phyloP scores from a whole-genome alignment of 2,329 filamentous ascomycete genomes.

The Hypoxylon sp. region DNA sequence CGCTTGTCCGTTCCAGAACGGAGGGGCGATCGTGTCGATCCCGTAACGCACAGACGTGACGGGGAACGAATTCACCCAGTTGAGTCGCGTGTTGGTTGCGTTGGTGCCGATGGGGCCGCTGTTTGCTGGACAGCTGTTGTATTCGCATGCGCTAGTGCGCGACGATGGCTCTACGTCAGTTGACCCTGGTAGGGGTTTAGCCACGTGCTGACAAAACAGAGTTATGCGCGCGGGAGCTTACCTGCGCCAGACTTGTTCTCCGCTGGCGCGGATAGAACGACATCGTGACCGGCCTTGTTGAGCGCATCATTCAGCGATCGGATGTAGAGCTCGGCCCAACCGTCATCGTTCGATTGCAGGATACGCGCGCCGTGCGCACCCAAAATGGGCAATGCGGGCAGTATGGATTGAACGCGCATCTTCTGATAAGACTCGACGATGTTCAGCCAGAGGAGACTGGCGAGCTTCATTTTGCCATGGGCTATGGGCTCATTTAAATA shows the following conservation, averaged over 20 bases:
- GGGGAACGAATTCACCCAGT: slow-evolving; percentile 81
- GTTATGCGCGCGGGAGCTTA: slow-evolving; percentile 52
- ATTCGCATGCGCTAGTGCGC: slow-evolving; percentile 70
- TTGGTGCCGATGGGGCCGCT: slow-evolving; percentile 72
- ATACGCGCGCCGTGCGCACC: slow-evolving; percentile 63
- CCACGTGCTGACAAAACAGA: background rate
- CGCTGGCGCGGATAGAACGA: slow-evolving; percentile 76
- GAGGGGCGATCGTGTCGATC: slow-evolving; percentile 68
- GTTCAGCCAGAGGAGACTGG: slow-evolving; percentile 11
- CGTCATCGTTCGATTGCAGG: slow-evolving; percentile 79
- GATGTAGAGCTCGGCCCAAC: slow-evolving; percentile 79
- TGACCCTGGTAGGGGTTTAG: slow-evolving; percentile 63
- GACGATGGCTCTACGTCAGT: slow-evolving; percentile 63
- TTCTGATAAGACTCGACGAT: slow-evolving; percentile 21
- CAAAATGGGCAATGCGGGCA: slow-evolving; percentile 36
- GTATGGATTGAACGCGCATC: slow-evolving; percentile 43
- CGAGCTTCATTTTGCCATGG: slow-evolving; percentile 17
- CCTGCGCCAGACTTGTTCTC: slow-evolving; percentile 75
- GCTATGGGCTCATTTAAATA: slow-evolving; percentile 25
- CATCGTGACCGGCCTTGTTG: slow-evolving; percentile 69
- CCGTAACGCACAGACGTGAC: slow-evolving; percentile 75
- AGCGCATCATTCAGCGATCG: slow-evolving; percentile 72
- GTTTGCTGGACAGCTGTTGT: slow-evolving; percentile 71
- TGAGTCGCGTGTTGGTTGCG: slow-evolving; percentile 69
- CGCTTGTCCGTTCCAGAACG: slow-evolving; percentile 65